Evolutionary conservation across 2,329 filamentous ascomycete species (phyloP).

Genomic region (Calycina marina): DNA sequence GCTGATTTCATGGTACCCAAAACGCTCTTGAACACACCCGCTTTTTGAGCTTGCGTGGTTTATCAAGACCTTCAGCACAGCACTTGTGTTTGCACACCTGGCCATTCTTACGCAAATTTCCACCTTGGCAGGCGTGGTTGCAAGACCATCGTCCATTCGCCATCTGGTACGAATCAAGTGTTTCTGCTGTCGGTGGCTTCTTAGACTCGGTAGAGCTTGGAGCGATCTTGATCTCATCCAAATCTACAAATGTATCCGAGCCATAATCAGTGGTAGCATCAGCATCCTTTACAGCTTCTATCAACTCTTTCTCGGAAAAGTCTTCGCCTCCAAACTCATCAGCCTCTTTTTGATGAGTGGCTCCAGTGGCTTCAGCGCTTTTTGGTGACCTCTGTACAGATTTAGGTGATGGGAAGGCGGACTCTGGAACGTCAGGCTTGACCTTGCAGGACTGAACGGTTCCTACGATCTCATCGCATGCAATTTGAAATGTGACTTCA

Average conservation of each 20-base stretch:
- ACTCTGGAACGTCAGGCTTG: conserved; percentile 21
- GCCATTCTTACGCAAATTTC: conserved; percentile 24
- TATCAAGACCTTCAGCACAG: conserved; percentile 57
- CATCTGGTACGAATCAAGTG: conserved; percentile 33
- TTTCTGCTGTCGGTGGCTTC: conserved; percentile 2
- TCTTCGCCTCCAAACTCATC: conserved; percentile 21
- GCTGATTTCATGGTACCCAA: neutral
- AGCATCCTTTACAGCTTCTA: conserved; percentile 22
- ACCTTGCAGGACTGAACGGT: conserved; percentile 25
- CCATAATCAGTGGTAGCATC: conserved; percentile 14
- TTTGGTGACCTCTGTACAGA: conserved; percentile 1
- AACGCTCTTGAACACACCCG: conserved; percentile 5
- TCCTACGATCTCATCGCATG: conserved; percentile 74
- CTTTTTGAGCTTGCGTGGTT: conserved; percentile 26
- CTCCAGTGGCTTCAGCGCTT: neutral
- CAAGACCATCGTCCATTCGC: conserved; percentile 61
- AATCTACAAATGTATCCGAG: conserved; percentile 34
- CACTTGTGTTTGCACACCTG: conserved; percentile 54
- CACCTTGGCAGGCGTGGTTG: conserved; percentile 48
- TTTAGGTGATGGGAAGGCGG: conserved; percentile 21
- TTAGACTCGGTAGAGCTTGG: neutral
- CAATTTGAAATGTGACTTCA: conserved; percentile 51
- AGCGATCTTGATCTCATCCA: conserved; percentile 36
- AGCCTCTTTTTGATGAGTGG: neutral
- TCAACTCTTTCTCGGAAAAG: conserved; percentile 29